Conservation (phyloP, 2,329 filamentous ascomycete genomes). For the Coniella lustricola region DNA sequence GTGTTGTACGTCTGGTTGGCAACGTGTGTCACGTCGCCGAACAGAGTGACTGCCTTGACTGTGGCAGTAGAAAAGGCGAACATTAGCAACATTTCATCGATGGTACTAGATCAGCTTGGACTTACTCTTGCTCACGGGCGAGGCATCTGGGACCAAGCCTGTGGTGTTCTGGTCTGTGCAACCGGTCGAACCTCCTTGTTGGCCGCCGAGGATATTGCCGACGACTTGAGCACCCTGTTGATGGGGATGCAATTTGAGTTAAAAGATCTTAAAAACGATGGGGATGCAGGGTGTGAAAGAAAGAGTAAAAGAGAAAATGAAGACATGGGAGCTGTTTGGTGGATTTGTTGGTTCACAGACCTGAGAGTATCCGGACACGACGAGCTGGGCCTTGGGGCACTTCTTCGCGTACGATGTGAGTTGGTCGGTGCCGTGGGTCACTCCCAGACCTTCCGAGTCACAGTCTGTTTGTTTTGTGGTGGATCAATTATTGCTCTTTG, state of each 20-base stretch:
- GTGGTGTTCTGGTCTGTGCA: slow-evolving; percentile 7
- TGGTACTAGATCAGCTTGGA: too few relatives aligned
- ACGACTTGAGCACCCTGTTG: slow-evolving; percentile 10
- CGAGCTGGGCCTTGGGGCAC: slow-evolving; percentile 9
- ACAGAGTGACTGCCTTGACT: slow-evolving; percentile 8
- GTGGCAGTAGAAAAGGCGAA: too few relatives aligned
- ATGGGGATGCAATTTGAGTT: background rate
- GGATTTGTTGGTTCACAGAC: background rate
- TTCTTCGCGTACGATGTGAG: slow-evolving; percentile 5
- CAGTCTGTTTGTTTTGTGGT: background rate
- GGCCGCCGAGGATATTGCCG: slow-evolving; percentile 13
- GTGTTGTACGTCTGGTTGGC: slow-evolving; percentile 15
- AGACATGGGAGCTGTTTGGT: too few relatives aligned
- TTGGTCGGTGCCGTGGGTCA: slow-evolving; percentile 10
- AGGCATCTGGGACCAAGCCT: slow-evolving; percentile 3
- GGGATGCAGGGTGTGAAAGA: background rate
- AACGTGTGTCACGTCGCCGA: slow-evolving; percentile 12
- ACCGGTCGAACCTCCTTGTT: slow-evolving; percentile 9
- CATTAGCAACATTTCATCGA: too few relatives aligned
- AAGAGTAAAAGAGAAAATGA: background rate
- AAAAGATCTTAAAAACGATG: too few relatives aligned
- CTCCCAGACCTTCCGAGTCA: slow-evolving; percentile 5
- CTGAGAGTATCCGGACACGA: slow-evolving; percentile 11
- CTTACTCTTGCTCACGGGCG: slow-evolving; percentile 1
- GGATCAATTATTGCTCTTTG: background rate